Percentiles rank a stretch among this genome's conserved stretches.
Evolutionary conservation across 345 rosid genomes (phyloP).

Genomic region (Eucalyptus fibrosa): DNA sequence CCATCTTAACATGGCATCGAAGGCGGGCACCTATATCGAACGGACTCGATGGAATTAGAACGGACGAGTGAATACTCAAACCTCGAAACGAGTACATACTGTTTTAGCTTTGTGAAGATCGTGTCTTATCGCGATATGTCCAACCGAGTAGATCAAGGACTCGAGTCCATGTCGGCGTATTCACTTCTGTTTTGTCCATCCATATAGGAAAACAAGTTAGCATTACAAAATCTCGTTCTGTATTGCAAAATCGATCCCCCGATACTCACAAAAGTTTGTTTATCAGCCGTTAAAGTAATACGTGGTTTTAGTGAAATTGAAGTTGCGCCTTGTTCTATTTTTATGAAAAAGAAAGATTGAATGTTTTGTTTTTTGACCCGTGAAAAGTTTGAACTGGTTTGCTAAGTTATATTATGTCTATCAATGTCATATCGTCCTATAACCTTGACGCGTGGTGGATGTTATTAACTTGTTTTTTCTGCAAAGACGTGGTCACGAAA

Average conservation of each 20-base stretch:
- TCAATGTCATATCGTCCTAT: not conserved
- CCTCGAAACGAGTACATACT: not conserved
- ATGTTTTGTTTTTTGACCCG: not conserved
- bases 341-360: not conserved
- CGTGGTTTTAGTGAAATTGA: not conserved
- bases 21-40: rapidly evolving
- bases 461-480: not conserved
- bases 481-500: not conserved
- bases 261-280: no score
- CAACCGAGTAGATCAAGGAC: no score
- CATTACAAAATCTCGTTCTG: no score
- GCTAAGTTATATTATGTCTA: not conserved
- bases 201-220: no score
- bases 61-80: not conserved
- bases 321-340: not conserved
- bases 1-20: not conserved
- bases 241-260: no score
- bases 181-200: no score
- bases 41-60: not conserved
- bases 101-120: not conserved
- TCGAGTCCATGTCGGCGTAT: no score
- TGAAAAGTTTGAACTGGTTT: not conserved
- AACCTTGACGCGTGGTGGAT: not conserved
- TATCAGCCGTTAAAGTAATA: not conserved
- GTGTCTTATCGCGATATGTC: no score